Evolutionary conservation across 23 red algal species (phyloP).

Genomic region (Chondrus crispus): DNA sequence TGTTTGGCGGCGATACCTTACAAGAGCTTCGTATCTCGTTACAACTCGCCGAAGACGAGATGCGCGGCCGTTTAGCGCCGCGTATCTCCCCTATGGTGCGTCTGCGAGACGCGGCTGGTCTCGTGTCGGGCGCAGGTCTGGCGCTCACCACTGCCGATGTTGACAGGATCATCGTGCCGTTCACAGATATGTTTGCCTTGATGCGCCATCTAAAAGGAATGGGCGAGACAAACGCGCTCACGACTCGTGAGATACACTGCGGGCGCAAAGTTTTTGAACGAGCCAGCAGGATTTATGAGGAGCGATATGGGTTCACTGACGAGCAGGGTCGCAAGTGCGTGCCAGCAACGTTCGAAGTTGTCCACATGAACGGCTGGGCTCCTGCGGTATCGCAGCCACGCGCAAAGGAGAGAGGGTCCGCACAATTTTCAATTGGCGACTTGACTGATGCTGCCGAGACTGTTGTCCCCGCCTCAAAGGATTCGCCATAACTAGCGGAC

Average conservation of each 20-base stretch:
- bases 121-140: slow-evolving; percentile 63
- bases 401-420: slow-evolving; percentile 22
- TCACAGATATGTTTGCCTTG: slow-evolving; percentile 62
- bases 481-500: no score
- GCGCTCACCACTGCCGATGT: slow-evolving; percentile 78
- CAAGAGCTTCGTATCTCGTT: slow-evolving; percentile 79
- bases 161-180: slow-evolving; percentile 70
- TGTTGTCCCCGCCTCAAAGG: no score
- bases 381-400: slow-evolving; percentile 8
- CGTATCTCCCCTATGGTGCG: slow-evolving; percentile 81
- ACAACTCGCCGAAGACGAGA: slow-evolving; percentile 88
- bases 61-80: slow-evolving; percentile 39
- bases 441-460: neutral
- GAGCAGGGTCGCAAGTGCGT: neutral
- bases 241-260: slow-evolving; percentile 29
- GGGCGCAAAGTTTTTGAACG: slow-evolving; percentile 55
- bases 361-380: slow-evolving; percentile 94
- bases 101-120: slow-evolving; percentile 57
- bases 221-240: slow-evolving; percentile 80
- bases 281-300: slow-evolving; percentile 69
- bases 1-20: slow-evolving; percentile 90
- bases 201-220: slow-evolving; percentile 82
- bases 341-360: slow-evolving; percentile 74
- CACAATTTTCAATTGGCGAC: slow-evolving; percentile 16
- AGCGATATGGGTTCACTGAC: slow-evolving; percentile 57